Percentiles rank a stretch among this genome's conserved stretches.
These are phyloP conservation scores for Ceratocystiopsis minuta DNA, from an alignment of 2,329 filamentous ascomycete species.

Conservation along the genomic window DNA sequence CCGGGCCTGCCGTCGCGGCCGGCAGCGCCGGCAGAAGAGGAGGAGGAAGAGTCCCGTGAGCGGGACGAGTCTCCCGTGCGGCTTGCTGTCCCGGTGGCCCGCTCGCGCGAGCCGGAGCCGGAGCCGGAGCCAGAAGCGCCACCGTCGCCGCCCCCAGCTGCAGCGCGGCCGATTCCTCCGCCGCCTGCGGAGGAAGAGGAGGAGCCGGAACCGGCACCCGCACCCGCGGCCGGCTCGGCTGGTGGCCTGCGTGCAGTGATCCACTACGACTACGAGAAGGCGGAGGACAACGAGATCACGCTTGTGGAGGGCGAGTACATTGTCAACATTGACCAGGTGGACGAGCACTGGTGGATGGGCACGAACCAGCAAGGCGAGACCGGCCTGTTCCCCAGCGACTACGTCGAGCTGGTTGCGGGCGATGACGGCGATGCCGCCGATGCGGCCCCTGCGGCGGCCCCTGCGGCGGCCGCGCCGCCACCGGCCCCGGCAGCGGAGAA, in stretches of 20 bases:
- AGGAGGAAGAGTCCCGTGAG: slow-evolving; percentile 30
- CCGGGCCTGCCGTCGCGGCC: slow-evolving; percentile 53
- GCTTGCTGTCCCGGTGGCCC: slow-evolving; percentile 69
- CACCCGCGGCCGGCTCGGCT: slow-evolving; percentile 17
- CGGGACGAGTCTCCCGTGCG: slow-evolving; percentile 59
- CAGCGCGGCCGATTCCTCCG: slow-evolving; percentile 32
- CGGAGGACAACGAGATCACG: slow-evolving; percentile 92
- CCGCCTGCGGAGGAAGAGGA: slow-evolving; percentile 40
- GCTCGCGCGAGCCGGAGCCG: slow-evolving; percentile 30
- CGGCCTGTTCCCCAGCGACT: slow-evolving; percentile 92
- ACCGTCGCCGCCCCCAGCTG: slow-evolving; percentile 35
- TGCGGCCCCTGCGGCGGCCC: slow-evolving; percentile 10
- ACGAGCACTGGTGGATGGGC: slow-evolving; percentile 98
- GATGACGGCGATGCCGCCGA: slow-evolving; percentile 17
- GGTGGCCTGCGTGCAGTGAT: slow-evolving; percentile 48
- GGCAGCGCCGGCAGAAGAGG: slow-evolving; percentile 31
- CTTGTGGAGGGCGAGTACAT: slow-evolving; percentile 76
- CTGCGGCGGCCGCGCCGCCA: slow-evolving; percentile 13
- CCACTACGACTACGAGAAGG: slow-evolving; percentile 93
- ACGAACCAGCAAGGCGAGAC: slow-evolving; percentile 69
- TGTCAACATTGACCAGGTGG: slow-evolving; percentile 88
- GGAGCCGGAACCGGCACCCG: slow-evolving; percentile 36
- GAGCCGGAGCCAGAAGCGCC: slow-evolving; percentile 27
- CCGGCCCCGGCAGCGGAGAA: slow-evolving; percentile 14
- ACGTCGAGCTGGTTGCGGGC: slow-evolving; percentile 68